Percentiles rank a stretch among this genome's conserved stretches.
phyloP scores from a whole-genome alignment of 129 eudicot genomes.

The Flaveria ramosissima region DNA sequence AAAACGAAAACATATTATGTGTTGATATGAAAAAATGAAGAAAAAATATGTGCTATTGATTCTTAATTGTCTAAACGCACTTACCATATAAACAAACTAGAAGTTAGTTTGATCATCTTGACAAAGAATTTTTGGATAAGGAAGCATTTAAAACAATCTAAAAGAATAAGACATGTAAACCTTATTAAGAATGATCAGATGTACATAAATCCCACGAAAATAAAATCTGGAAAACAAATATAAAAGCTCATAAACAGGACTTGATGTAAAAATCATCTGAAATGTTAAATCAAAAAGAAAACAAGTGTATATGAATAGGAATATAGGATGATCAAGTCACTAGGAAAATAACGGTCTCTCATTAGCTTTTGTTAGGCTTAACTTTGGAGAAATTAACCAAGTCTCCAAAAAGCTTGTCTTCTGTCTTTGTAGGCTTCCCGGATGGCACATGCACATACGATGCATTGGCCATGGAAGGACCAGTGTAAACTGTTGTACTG shows the following conservation, averaged over 20 bases:
- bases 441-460: conserved; percentile 63
- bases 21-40: no score
- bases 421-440: conserved; percentile 73
- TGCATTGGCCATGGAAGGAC: conserved; percentile 43
- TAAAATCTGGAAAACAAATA: conserved; percentile 24
- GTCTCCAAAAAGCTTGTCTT: conserved; percentile 91
- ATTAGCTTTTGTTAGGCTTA: conserved; percentile 61
- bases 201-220: conserved; percentile 34
- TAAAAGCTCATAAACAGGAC: conserved; percentile 21
- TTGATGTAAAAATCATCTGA: conserved; percentile 3
- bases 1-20: no score
- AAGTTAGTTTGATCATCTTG: no score
- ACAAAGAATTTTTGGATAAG: no score
- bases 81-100: no score
- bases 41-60: no score
- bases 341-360: conserved; percentile 26
- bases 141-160: no score
- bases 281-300: conserved; percentile 5
- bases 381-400: conserved; percentile 76
- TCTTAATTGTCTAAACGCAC: no score
- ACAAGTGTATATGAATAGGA: conserved; percentile 14
- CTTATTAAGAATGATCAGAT: conserved; percentile 3
- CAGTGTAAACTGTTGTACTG: conserved; percentile 36
- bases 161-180: neutral
- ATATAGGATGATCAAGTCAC: conserved; percentile 11